A percentile compares a stretch with the other conserved stretches of the same genome.
Evolutionary conservation across 768 basidiomycete species (phyloP).

Genomic region (Tylopilus rubrobrunneus): DNA sequence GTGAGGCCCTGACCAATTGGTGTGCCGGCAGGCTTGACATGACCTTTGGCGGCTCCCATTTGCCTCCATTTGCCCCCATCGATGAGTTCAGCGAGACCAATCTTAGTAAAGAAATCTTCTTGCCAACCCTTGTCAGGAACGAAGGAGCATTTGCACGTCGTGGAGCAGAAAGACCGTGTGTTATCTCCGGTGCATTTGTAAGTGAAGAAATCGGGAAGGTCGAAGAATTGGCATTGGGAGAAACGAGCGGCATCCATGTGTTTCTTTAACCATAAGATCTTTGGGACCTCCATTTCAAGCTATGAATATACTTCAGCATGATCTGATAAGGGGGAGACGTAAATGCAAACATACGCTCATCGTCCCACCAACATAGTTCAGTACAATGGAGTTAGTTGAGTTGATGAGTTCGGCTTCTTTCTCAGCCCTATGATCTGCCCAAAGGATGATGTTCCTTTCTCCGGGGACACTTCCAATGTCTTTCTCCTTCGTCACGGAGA

Average conservation of each 20-base stretch:
- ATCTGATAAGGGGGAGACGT: not conserved
- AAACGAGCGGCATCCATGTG: slow-evolving; percentile 76
- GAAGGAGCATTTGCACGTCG: slow-evolving; percentile 95
- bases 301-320: slow-evolving; percentile 29
- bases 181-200: slow-evolving; percentile 79
- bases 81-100: slow-evolving; percentile 73
- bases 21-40: slow-evolving; percentile 74
- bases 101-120: slow-evolving; percentile 77
- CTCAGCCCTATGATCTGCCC: slow-evolving; percentile 96
- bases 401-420: slow-evolving; percentile 91
- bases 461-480: slow-evolving; percentile 54
- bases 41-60: slow-evolving; percentile 63
- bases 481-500: slow-evolving; percentile 69
- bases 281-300: slow-evolving; percentile 99
- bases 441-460: slow-evolving; percentile 85
- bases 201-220: slow-evolving; percentile 94
- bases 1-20: slow-evolving; percentile 85
- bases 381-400: slow-evolving; percentile 71
- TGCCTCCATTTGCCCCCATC: slow-evolving; percentile 62
- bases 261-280: slow-evolving; percentile 94
- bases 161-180: slow-evolving; percentile 82
- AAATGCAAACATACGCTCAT: slow-evolving; percentile 68
- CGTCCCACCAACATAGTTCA: slow-evolving; percentile 93
- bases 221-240: slow-evolving; percentile 75
- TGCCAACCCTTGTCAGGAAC: slow-evolving; percentile 89